Base-by-base conservation (phyloP, 1,139 yeast species). In the Pneumocystis canis region DNA sequence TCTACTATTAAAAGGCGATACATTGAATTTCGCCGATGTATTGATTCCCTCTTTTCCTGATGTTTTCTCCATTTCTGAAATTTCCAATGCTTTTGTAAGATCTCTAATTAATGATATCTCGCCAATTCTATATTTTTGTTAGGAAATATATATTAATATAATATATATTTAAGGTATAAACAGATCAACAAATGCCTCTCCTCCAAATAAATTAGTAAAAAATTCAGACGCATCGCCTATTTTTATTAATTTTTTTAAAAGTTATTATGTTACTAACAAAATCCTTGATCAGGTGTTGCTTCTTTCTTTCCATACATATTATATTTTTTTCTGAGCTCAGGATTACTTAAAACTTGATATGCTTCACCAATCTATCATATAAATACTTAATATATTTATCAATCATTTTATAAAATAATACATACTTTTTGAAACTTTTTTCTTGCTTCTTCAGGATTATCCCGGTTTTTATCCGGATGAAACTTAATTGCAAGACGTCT, bases 381-480 rank as follows among this genome's bases (percentile, higher is more conserved):
- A 30, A 20, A 20, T 1, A 57, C 6, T 35, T 57, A 7, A 9
- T 11, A 11, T 3, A 9, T 18, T 30, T 25, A 18, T 35, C 18
- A 47, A 4, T 54, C 2, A 14, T 56, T 11, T 39, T 25, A 28
- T 35, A 3, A 25, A 20, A 11, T 25, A 47, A 47, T 25, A 47
- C n/a, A 25, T 14, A 47, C 54, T 47, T 47, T 47, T 47, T 47
- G 54, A 25, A 47, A 47, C 11, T 25, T 47, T 47, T 47, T 6
- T 25, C 54, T 47, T 25, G 54, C 28, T 47, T 47, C 54, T 14
- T 47, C 54, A 1, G 54, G 54, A 25, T 47, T 37, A 69, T 82
- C 85, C 72, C 87, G 96, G 73, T 85, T 85, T 81, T 92, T 92
- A 77, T 92, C 98, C 66, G 98, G 98, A 75, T 92, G 98, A 77